Conservation (phyloP, 495 filamentous ascomycete genomes). For the Sphaerosporella brunnea region DNA sequence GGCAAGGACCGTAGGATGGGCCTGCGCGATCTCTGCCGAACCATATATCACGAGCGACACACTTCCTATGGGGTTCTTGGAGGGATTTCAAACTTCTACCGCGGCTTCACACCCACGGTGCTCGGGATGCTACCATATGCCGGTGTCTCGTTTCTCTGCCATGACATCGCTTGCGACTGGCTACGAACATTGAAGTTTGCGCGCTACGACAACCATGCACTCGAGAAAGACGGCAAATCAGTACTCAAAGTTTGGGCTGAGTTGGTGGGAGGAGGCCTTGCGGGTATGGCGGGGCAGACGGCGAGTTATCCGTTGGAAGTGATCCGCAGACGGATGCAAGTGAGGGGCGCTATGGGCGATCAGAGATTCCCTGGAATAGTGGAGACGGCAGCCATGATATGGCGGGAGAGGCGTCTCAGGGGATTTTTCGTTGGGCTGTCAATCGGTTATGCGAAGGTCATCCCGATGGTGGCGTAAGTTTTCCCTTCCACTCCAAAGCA, state of each 20-base stretch:
- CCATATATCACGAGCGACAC: constrained; percentile 60
- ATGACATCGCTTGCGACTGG: constrained; percentile 70
- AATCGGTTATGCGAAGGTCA: constrained; percentile 86
- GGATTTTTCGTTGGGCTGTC: constrained; percentile 88
- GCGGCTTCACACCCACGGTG: constrained; percentile 77
- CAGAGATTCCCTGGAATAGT: constrained; percentile 56
- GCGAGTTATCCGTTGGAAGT: constrained; percentile 86
- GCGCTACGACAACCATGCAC: constrained; percentile 36
- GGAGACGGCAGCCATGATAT: constrained; percentile 62
- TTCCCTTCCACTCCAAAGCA: constrained; percentile 27
- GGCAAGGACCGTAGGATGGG: constrained; percentile 46
- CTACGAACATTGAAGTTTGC: constrained; percentile 49
- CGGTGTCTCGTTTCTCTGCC: constrained; percentile 89
- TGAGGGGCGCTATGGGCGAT: constrained; percentile 82
- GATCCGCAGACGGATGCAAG: constrained; percentile 83
- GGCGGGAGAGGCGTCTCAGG: constrained; percentile 50
- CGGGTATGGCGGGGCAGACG: constrained; percentile 77
- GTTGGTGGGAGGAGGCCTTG: constrained; percentile 62
- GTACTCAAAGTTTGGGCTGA: constrained; percentile 59
- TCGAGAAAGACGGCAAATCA: constrained; percentile 25
- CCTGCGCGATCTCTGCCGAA: constrained; percentile 50
- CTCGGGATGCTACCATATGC: constrained; percentile 93
- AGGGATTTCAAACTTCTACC: constrained; percentile 80
- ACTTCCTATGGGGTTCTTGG: constrained; percentile 17
- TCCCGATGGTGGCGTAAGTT: constrained; percentile 73